Evolutionary conservation across 1,284 basidiomycete species (phyloP).

Genomic region (Athelia psychrophila): DNA sequence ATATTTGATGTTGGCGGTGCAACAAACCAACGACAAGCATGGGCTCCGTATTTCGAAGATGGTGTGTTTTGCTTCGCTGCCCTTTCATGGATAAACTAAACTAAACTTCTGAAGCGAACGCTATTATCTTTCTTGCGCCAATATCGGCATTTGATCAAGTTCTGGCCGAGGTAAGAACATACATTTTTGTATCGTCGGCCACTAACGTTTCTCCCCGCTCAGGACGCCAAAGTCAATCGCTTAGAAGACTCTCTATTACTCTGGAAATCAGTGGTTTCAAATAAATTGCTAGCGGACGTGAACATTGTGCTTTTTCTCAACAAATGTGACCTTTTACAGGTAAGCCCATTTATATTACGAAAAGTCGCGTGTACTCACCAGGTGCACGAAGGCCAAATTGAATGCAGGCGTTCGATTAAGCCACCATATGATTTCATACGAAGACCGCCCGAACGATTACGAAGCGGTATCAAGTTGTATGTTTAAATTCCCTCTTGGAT

Average conservation of each 20-base stretch:
- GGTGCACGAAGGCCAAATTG: conserved; percentile 53
- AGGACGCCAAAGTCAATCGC: conserved; percentile 71
- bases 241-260: conserved; percentile 72
- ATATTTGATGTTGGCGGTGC: conserved; percentile 83
- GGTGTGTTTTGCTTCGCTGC: conserved; percentile 39
- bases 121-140: conserved; percentile 81
- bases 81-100: not conserved
- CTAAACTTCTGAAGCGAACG: conserved; percentile 53
- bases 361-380: conserved; percentile 4
- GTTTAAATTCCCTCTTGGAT: conserved; percentile 15
- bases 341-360: conserved; percentile 17
- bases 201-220: conserved; percentile 3
- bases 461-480: conserved; percentile 69
- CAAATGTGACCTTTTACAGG: conserved; percentile 73
- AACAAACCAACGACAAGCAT: conserved; percentile 71
- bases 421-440: conserved; percentile 65
- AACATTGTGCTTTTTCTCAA: conserved; percentile 78
- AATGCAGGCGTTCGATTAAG: conserved; percentile 68
- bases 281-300: conserved; percentile 64
- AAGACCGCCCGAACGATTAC: conserved; percentile 71
- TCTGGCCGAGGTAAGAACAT: conserved; percentile 59
- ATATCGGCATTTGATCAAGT: conserved; percentile 84
- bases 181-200: not conserved
- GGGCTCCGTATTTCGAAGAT: conserved; percentile 82
- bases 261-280: conserved; percentile 67